phyloP scores from a whole-genome alignment of 768 basidiomycete species.

The Neoboletus brunneissimus region DNA sequence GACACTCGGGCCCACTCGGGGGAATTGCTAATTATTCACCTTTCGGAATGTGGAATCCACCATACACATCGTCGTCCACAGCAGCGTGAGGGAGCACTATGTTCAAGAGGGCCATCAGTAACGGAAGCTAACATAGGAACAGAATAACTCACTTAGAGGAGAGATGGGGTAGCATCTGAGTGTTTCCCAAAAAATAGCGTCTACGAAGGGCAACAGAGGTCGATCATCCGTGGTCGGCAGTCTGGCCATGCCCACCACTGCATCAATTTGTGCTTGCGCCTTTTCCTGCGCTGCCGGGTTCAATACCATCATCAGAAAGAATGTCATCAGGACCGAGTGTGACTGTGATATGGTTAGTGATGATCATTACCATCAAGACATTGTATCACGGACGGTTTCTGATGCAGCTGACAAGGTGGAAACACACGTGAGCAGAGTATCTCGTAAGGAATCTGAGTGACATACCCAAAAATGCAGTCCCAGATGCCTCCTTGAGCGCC shows the following conservation, averaged over 20 bases:
- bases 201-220: constrained; percentile 3
- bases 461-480: background rate
- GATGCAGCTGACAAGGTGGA: background rate
- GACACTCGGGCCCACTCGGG: no score
- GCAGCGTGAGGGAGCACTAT: constrained; percentile 26
- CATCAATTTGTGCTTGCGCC: constrained; percentile 8
- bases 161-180: background rate
- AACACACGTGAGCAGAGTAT: background rate
- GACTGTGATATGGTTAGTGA: background rate
- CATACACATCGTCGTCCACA: constrained; percentile 40
- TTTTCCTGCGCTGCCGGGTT: constrained; percentile 3
- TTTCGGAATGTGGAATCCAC: constrained; percentile 49
- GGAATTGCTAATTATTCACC: background rate
- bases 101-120: background rate
- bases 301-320: constrained; percentile 13
- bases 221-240: constrained; percentile 6
- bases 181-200: constrained; percentile 7
- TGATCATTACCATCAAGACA: background rate
- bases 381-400: constrained; percentile 1
- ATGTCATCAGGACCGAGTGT: background rate
- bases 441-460: background rate
- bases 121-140: no score
- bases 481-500: background rate
- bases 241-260: constrained; percentile 1
- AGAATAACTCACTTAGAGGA: constrained; percentile 5